Evolutionary conservation across 2,329 filamentous ascomycete species (phyloP).

Genomic region (Dryadomyces quercus-mongolicae): DNA sequence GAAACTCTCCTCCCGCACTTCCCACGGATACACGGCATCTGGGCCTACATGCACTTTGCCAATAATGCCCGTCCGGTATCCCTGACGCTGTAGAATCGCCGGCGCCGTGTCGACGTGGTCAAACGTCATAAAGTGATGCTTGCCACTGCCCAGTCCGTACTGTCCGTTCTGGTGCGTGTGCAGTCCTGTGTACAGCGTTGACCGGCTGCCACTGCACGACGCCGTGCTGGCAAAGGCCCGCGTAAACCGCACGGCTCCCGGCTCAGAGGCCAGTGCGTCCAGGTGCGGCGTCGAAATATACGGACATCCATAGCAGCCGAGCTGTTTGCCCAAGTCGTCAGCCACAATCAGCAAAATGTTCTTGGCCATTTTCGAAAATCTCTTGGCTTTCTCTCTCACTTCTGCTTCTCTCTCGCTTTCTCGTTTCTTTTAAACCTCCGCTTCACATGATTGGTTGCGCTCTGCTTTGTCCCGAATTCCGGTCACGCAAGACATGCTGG

Average conservation of each 20-base stretch:
- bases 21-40: slow-evolving; percentile 26
- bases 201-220: slow-evolving; percentile 33
- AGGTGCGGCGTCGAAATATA: slow-evolving; percentile 25
- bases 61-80: slow-evolving; percentile 33
- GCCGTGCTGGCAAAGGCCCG: slow-evolving; percentile 31
- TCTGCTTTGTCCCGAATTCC: too few species aligned
- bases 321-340: slow-evolving; percentile 6
- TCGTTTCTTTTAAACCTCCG: too few species aligned
- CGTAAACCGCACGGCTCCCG: slow-evolving; percentile 22
- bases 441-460: too few species aligned
- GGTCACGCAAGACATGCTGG: too few species aligned
- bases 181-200: slow-evolving; percentile 34
- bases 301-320: slow-evolving; percentile 6
- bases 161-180: slow-evolving; percentile 36
- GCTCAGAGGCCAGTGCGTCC: slow-evolving; percentile 23
- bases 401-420: too few species aligned
- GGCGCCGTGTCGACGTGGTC: slow-evolving; percentile 30
- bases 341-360: slow-evolving; percentile 8
- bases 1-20: slow-evolving; percentile 24
- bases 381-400: too few species aligned
- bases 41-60: slow-evolving; percentile 37
- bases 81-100: slow-evolving; percentile 22
- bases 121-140: slow-evolving; percentile 30
- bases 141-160: slow-evolving; percentile 27
- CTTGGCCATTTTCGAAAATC: too few species aligned